phyloP scores from a whole-genome alignment of 768 basidiomycete species.

The Tylopilus subfusipes region DNA sequence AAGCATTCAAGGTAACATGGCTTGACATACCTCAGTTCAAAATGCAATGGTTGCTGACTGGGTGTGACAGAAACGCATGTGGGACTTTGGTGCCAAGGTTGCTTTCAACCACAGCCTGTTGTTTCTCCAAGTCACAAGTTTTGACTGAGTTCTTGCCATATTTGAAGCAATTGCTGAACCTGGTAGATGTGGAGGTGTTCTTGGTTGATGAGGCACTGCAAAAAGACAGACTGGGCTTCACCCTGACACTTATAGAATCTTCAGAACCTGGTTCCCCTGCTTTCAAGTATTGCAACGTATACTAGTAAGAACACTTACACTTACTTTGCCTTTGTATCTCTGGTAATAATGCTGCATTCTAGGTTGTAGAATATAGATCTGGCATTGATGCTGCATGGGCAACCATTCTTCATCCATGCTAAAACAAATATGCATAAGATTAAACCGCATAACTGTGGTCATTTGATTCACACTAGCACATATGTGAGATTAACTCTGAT shows the following conservation, averaged over 20 bases:
- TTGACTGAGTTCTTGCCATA: constrained; percentile 72
- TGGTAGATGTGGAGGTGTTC: constrained; percentile 68
- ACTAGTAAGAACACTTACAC: constrained; percentile 3
- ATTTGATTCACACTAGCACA: too few relatives aligned
- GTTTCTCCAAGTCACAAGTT: constrained; percentile 78
- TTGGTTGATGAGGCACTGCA: constrained; percentile 65
- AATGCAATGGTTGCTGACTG: background rate
- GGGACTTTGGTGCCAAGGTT: constrained; percentile 65
- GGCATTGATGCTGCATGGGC: background rate
- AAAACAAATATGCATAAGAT: constrained; percentile 2
- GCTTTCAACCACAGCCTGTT: constrained; percentile 81
- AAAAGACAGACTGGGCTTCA: constrained; percentile 55
- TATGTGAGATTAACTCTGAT: too few relatives aligned
- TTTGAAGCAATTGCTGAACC: constrained; percentile 68
- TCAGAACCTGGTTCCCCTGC: constrained; percentile 87
- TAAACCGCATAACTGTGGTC: too few relatives aligned
- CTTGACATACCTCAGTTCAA: background rate
- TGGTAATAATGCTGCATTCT: background rate
- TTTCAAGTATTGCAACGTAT: constrained; percentile 83
- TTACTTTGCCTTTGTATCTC: background rate
- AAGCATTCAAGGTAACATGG: constrained; percentile 76
- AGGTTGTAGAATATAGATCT: background rate
- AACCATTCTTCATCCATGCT: background rate
- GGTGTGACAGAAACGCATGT: constrained; percentile 67
- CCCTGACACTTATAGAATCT: constrained; percentile 66